Base-by-base conservation (phyloP, 352 stramenopile species). In the Pythium guiyangense region DNA sequence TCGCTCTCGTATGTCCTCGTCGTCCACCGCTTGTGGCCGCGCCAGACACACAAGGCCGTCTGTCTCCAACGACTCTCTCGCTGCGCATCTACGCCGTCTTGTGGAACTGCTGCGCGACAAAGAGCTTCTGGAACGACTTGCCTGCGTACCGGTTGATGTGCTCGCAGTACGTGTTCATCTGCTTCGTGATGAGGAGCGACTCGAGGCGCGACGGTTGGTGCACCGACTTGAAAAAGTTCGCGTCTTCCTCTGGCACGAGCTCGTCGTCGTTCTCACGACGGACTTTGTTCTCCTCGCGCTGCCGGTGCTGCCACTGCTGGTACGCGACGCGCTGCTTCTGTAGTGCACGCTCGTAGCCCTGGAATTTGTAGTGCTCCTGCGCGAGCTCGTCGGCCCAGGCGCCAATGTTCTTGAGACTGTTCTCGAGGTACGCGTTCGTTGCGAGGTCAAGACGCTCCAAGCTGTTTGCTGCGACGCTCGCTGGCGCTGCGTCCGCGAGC, bases 361-460 rank as follows among this genome's bases (percentile, higher is more conserved):
- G 84, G 68, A 96, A 96, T 77, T 96, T 96, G 67, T 86, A 88
- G 71, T 99, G 96, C 71, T 99, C 95, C 57, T 96, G 86, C 6
- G 92, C 86, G 17, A 99, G 83, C 66, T 99, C 96, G 67, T 99
- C 97, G 25, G 98, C 96, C 94, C 95, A 98, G 51, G 93, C 80
- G 63, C 88, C 97, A 62, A 99, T 86, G 74, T 98, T 98, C 84
- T 98, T 97, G n/a, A 99, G 78, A 66, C 98, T 98, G 75, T 96
- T 98, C 69, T 99, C 95, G 27, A 95, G 64, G 79, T 98, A 99
- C 35, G 96, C 84, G 66, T 92, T 98, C 35, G 93, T 98, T 58
- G 83, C 95, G 50, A 99, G 71, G 70, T 99, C 96, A 40, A 99
- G 87, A 46, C 92, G 85, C 63, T 99, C 96, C 54, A 99, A 98